Evolutionary conservation across 129 eudicot genomes (phyloP).

Genomic region (Saposhnikovia divaricata): DNA sequence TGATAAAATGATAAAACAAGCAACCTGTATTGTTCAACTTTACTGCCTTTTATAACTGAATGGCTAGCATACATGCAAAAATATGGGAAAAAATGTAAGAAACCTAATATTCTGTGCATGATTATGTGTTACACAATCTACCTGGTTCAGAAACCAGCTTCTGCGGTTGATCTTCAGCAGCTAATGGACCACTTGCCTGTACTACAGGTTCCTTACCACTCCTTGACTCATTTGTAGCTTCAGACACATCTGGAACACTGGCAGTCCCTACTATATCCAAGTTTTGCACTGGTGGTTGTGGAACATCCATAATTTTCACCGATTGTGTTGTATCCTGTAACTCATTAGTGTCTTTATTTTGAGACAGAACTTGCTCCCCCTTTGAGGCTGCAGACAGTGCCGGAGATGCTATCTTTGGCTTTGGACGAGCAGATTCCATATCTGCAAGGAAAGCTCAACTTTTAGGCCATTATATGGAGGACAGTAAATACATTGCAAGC

Average conservation of each 20-base stretch:
- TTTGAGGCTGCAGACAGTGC: slow-evolving; percentile 79
- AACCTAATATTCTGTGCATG: background rate
- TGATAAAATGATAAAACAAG: background rate
- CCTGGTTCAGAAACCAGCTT: slow-evolving; percentile 71
- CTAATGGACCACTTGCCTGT: slow-evolving; percentile 58
- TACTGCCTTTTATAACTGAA: background rate
- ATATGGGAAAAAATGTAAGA: background rate
- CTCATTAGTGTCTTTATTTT: slow-evolving; percentile 35
- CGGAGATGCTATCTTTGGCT: slow-evolving; percentile 64
- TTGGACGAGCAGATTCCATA: slow-evolving; percentile 72
- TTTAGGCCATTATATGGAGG: background rate
- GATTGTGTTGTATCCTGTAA: slow-evolving; percentile 30
- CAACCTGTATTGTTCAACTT: background rate
- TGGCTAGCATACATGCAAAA: background rate
- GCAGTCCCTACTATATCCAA: slow-evolving; percentile 30
- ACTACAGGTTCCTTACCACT: slow-evolving; percentile 72
- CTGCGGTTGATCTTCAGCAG: slow-evolving; percentile 73
- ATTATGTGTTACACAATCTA: slow-evolving; percentile 8
- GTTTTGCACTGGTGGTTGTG: slow-evolving; percentile 31
- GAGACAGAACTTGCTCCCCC: slow-evolving; percentile 54
- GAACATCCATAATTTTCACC: slow-evolving; percentile 15
- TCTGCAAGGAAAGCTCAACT: slow-evolving; percentile 26
- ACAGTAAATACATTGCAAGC: background rate
- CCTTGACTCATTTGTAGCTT: slow-evolving; percentile 66
- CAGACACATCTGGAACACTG: slow-evolving; percentile 61